Conservation (phyloP, 805 yeast genomes). For the Candida corydali region DNA sequence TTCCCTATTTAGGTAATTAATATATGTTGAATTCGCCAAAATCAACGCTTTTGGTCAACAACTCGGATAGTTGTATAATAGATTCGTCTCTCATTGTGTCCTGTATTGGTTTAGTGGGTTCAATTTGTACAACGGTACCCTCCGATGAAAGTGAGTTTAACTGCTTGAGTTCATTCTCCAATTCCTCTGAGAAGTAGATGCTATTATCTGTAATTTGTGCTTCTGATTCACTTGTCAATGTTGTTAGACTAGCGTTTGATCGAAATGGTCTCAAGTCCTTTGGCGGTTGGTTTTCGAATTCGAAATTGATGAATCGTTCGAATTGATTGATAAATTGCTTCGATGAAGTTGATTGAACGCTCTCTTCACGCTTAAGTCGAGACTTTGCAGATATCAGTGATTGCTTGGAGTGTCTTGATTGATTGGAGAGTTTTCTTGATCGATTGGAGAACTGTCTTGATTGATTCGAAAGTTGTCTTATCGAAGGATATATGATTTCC, state of each 20-base stretch:
- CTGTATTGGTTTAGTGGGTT: neutral
- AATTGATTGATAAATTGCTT: constrained; percentile 24
- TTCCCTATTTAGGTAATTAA: constrained; percentile 47
- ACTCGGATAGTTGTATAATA: constrained; percentile 28
- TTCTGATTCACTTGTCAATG: constrained; percentile 11
- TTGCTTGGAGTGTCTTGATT: neutral
- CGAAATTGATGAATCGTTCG: constrained; percentile 26
- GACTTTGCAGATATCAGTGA: neutral
- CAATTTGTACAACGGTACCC: constrained; percentile 16
- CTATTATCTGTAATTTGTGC: neutral
- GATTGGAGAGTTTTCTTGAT: constrained; percentile 3
- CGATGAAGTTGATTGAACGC: constrained; percentile 24
- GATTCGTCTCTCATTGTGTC: constrained; percentile 22
- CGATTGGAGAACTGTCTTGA: neutral
- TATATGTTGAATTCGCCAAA: constrained; percentile 7
- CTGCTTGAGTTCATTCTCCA: neutral
- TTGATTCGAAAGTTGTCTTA: neutral
- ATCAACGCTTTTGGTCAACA: constrained; percentile 22
- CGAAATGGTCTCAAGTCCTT: constrained; percentile 2
- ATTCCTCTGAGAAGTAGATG: constrained; percentile 6
- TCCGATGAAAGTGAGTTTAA: constrained; percentile 10
- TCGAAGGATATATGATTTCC: neutral
- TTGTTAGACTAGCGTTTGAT: constrained; percentile 10
- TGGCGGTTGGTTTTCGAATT: constrained; percentile 12
- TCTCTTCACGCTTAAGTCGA: constrained; percentile 11